Percentiles rank a stretch among this genome's conserved stretches.
Conservation (phyloP, 2,329 filamentous ascomycete species). For the Pseudogymnoascus sp. region DNA sequence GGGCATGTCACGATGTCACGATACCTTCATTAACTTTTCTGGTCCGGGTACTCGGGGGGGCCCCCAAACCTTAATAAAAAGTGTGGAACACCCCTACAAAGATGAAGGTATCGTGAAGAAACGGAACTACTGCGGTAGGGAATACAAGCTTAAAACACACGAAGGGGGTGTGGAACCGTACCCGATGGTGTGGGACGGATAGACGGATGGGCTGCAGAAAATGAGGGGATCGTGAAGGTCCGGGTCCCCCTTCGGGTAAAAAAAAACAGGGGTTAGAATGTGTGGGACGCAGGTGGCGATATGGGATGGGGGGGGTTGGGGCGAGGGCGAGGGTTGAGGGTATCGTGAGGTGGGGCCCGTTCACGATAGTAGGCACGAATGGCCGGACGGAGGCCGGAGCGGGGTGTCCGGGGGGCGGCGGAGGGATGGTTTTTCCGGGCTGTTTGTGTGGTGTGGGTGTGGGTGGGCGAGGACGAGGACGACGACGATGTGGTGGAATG, state of each 20-base stretch:
- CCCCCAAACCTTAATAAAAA: background rate
- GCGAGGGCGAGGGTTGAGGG: no score
- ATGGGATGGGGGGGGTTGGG: background rate
- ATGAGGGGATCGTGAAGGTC: background rate
- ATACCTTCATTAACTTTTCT: background rate
- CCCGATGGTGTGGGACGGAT: background rate
- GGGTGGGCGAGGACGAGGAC: background rate
- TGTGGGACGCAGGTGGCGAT: background rate
- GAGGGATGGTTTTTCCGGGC: background rate
- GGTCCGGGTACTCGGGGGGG: background rate
- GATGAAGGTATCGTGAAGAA: no score
- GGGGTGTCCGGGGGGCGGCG: background rate
- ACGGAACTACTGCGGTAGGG: no score
- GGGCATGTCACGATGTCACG: background rate
- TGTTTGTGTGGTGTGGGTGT: background rate
- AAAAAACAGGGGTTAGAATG: background rate
- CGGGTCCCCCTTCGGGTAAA: background rate
- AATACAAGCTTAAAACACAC: background rate
- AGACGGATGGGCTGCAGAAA: background rate
- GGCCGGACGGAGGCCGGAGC: background rate
- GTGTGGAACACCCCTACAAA: background rate
- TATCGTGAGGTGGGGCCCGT: background rate
- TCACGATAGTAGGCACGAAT: background rate
- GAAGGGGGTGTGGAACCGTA: background rate
- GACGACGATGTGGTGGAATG: background rate